Percentiles rank a stretch among this genome's conserved stretches.
Conservation (phyloP, 1,284 basidiomycete genomes). For the Athelia sp. region DNA sequence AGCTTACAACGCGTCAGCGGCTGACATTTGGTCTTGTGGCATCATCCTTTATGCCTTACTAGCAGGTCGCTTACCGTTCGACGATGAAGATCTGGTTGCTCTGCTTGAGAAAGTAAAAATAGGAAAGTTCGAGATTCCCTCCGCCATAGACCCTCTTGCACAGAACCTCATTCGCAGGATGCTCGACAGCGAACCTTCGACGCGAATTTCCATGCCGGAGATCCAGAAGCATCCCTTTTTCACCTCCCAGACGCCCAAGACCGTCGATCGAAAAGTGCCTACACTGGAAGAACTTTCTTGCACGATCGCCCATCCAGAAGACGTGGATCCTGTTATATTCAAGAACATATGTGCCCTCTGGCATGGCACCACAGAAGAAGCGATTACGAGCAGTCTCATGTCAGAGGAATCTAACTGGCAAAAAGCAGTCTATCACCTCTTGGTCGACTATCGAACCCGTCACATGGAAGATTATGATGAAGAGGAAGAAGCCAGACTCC, state of each 20-base stretch:
- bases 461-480: slow-evolving; percentile 67
- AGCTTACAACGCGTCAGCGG: slow-evolving; percentile 84
- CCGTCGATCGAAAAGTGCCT: slow-evolving; percentile 49
- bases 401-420: slow-evolving; percentile 78
- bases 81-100: slow-evolving; percentile 75
- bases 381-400: slow-evolving; percentile 66
- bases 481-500: slow-evolving; percentile 44
- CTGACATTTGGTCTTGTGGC: slow-evolving; percentile 99
- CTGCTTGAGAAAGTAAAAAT: slow-evolving; percentile 82
- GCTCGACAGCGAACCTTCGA: slow-evolving; percentile 80
- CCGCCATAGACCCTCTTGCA: slow-evolving; percentile 71
- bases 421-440: slow-evolving; percentile 87
- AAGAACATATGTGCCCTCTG: slow-evolving; percentile 89
- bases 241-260: slow-evolving; percentile 54
- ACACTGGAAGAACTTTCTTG: slow-evolving; percentile 63
- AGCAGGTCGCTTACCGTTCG: slow-evolving; percentile 90
- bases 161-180: slow-evolving; percentile 83
- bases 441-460: slow-evolving; percentile 73
- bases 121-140: slow-evolving; percentile 84
- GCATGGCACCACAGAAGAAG: slow-evolving; percentile 70
- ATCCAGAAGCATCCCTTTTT: slow-evolving; percentile 92
- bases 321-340: slow-evolving; percentile 88
- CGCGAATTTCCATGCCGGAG: slow-evolving; percentile 85
- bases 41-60: slow-evolving; percentile 93
- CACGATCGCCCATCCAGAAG: slow-evolving; percentile 53